Evolutionary conservation across 139 green algal species (phyloP), one percentile per base, ranked within the genome.

Genomic region (Coelastrella sp.): DNA sequence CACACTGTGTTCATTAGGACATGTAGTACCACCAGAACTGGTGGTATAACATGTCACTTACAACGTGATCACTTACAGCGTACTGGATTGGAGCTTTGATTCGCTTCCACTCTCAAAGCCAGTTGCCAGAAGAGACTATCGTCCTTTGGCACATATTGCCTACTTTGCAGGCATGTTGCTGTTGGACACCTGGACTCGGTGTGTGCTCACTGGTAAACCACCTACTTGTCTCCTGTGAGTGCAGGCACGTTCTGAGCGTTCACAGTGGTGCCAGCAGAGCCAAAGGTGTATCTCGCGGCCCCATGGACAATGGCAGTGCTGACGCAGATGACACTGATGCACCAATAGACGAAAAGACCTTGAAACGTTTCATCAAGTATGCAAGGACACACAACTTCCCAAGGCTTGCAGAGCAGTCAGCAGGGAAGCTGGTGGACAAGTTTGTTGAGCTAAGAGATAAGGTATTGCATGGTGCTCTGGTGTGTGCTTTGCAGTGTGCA

Each of bases 331-430:
- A 91, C 4, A 32, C 57, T 11, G 66, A 71, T 59, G 7, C 83
- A 10, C 68, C 83, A 0, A 88, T 88, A 73, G 77, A 97, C 92
- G 95, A 98, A 75, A 89, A 93, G 58, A 98, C 97, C 89, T 92
- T 98, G 59, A 97, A 96, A 92, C 97, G 98, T 57, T 99, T 99
- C 95, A 95, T 99, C 81, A 95, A 99, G 92, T 99, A 97, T 93
- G 96, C 91, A 88, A 95, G 97, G 56, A 91, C 81, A 19, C 89
- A 95, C 76, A 98, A 94, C 92, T 95, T 92, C 4, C 98, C 98
- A 5, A 94, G 97, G 6, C 92, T 99, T 17, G 94, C 94, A 3
- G 94, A 97, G 58, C 76, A 80, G 1, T 97, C 97, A 2, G 91
- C 94, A 0, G 77, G 90, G 80, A 83, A 93, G 61, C 94, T 99